Percentiles rank a stretch among this genome's conserved stretches.
phyloP scores from a whole-genome alignment of 2,329 filamentous ascomycete species.

The Colletotrichum sp. region DNA sequence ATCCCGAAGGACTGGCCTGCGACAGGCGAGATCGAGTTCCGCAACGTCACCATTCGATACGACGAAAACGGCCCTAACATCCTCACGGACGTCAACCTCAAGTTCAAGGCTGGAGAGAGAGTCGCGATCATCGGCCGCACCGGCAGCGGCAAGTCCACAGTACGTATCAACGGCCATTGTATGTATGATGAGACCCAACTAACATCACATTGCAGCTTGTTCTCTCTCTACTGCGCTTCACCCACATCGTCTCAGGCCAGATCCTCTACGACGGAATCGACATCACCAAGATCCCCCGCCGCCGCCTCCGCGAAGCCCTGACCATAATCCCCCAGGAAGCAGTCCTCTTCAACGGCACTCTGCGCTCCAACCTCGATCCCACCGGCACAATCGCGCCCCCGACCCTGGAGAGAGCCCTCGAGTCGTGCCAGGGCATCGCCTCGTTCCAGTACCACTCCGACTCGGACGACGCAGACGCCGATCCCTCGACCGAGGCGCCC shows the following conservation, averaged over 20 bases:
- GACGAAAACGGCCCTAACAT: slow-evolving; percentile 51
- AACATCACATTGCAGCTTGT: slow-evolving; percentile 35
- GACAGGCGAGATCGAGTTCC: slow-evolving; percentile 54
- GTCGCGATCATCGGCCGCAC: slow-evolving; percentile 84
- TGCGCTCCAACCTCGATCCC: slow-evolving; percentile 67
- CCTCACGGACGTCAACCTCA: slow-evolving; percentile 54
- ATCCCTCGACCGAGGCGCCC: background rate
- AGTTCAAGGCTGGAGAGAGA: slow-evolving; percentile 69
- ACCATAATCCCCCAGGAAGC: slow-evolving; percentile 66
- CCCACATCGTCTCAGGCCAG: slow-evolving; percentile 54
- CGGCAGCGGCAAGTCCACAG: slow-evolving; percentile 82
- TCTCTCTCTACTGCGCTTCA: slow-evolving; percentile 60
- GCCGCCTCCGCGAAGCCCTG: slow-evolving; percentile 55
- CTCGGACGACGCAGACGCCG: slow-evolving; percentile 32
- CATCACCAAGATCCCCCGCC: slow-evolving; percentile 55
- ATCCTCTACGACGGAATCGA: slow-evolving; percentile 62
- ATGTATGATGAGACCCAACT: background rate
- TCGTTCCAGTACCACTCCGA: slow-evolving; percentile 49
- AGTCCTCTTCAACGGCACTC: slow-evolving; percentile 59
- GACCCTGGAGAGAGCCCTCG: slow-evolving; percentile 62
- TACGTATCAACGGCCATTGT: slow-evolving; percentile 39
- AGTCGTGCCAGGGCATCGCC: slow-evolving; percentile 65
- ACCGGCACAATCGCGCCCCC: slow-evolving; percentile 59
- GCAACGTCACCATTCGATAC: slow-evolving; percentile 56
- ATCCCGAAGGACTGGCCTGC: slow-evolving; percentile 50